Percentiles rank a stretch among this genome's conserved stretches.
Evolutionary conservation across 805 yeast genomes (phyloP).

Genomic region (Teunomyces gatunensis): DNA sequence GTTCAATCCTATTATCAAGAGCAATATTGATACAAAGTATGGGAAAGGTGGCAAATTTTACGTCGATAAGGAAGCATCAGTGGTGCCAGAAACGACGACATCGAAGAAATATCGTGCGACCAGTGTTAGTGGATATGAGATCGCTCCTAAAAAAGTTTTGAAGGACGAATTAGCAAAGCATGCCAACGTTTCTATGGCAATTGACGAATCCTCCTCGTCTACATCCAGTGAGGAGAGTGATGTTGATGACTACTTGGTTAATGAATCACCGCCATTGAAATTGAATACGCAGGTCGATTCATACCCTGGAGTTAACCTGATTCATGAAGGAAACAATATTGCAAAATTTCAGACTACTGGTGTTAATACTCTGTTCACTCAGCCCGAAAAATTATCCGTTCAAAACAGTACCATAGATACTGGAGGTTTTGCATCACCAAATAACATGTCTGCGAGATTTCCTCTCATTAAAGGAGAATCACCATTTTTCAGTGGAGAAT

Average conservation of each 20-base stretch:
- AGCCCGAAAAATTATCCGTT: slow-evolving; percentile 3
- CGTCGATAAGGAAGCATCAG: slow-evolving; percentile 42
- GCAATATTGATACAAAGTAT: slow-evolving; percentile 80
- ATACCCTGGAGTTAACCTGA: slow-evolving; percentile 2
- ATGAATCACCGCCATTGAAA: slow-evolving; percentile 25
- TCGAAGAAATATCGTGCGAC: slow-evolving; percentile 29
- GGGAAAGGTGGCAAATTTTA: slow-evolving; percentile 88
- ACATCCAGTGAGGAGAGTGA: slow-evolving; percentile 29
- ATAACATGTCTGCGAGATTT: slow-evolving; percentile 9
- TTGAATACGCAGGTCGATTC: slow-evolving; percentile 21
- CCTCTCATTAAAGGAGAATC: slow-evolving; percentile 16
- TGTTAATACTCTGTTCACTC: not conserved
- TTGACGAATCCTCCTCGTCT: not conserved
- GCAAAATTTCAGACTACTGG: not conserved
- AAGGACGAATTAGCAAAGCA: slow-evolving; percentile 2
- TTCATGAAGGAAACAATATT: slow-evolving; percentile 1
- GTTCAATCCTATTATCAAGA: slow-evolving; percentile 76
- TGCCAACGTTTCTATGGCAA: slow-evolving; percentile 4
- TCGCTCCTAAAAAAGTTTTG: slow-evolving; percentile 4
- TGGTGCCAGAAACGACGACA: slow-evolving; percentile 18
- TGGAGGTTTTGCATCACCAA: slow-evolving; percentile 18
- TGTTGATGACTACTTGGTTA: slow-evolving; percentile 33
- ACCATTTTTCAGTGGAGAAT: slow-evolving; percentile 15
- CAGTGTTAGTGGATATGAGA: slow-evolving; percentile 25
- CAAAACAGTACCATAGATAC: slow-evolving; percentile 7